These are phyloP conservation scores for Pulchroboletus neoregius DNA, from an alignment of 1,284 basidiomycete species.

Conservation along the genomic window DNA sequence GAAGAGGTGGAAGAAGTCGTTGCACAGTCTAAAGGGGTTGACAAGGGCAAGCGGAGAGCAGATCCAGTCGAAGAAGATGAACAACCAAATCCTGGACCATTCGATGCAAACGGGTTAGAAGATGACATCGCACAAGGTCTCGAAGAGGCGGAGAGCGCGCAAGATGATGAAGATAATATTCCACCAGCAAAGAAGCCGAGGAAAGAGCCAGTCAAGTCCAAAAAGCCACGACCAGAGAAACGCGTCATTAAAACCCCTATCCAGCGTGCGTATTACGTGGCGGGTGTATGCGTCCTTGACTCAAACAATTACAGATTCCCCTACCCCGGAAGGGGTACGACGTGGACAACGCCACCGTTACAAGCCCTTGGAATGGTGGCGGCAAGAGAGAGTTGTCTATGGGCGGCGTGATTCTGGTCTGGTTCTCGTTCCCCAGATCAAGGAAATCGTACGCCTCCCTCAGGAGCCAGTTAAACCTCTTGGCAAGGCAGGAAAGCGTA, in stretches of 20 bases:
- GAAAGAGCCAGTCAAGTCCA: slow-evolving; percentile 35
- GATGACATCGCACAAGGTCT: slow-evolving; percentile 53
- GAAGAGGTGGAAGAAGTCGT: slow-evolving; percentile 35
- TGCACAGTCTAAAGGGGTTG: slow-evolving; percentile 25
- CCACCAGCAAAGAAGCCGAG: slow-evolving; percentile 31
- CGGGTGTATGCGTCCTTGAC: background rate
- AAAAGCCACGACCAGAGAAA: slow-evolving; percentile 31
- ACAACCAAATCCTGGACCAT: slow-evolving; percentile 17
- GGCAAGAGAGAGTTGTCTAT: slow-evolving; percentile 87
- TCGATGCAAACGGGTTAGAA: slow-evolving; percentile 43
- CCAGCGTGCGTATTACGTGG: slow-evolving; percentile 22
- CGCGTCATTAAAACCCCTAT: slow-evolving; percentile 14
- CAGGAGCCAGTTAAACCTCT: slow-evolving; percentile 60
- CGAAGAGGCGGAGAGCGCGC: slow-evolving; percentile 42
- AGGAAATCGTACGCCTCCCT: slow-evolving; percentile 77
- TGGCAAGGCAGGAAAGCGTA: slow-evolving; percentile 42
- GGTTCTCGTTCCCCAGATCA: slow-evolving; percentile 73
- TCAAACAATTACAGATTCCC: slow-evolving; percentile 18
- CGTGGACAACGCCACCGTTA: slow-evolving; percentile 71
- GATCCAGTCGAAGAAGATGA: slow-evolving; percentile 32
- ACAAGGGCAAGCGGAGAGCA: slow-evolving; percentile 38
- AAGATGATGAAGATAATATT: slow-evolving; percentile 35
- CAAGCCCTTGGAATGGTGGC: slow-evolving; percentile 88
- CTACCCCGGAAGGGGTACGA: slow-evolving; percentile 58
- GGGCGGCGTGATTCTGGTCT: slow-evolving; percentile 53